Evolutionary conservation across 2,329 filamentous ascomycete genomes (phyloP).

Genomic region (Hypoxylon sp.): DNA sequence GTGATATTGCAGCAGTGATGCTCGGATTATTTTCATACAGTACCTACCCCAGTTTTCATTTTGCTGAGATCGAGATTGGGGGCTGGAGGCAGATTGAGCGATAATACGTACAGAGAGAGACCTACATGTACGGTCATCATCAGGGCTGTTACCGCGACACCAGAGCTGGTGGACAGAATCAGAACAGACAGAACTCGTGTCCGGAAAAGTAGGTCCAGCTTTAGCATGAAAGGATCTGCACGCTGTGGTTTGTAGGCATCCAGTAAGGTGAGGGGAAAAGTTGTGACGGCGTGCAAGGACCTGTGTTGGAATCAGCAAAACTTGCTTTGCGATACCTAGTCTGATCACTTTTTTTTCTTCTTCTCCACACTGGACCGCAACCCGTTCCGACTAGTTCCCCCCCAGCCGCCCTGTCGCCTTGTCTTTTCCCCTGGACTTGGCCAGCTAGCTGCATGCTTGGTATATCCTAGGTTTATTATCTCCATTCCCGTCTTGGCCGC

Average conservation of each 20-base stretch:
- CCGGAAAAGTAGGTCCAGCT: slow-evolving; percentile 31
- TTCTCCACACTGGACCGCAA: slow-evolving; percentile 27
- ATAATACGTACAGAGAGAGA: no score
- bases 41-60: slow-evolving; percentile 2
- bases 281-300: slow-evolving; percentile 27
- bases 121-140: slow-evolving; percentile 21
- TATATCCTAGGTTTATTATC: slow-evolving; percentile 1
- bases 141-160: slow-evolving; percentile 23
- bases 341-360: no score
- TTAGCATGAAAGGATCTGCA: slow-evolving; percentile 34
- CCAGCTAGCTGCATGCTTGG: slow-evolving; percentile 20
- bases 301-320: slow-evolving; percentile 29
- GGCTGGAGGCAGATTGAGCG: no score
- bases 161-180: slow-evolving; percentile 5
- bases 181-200: slow-evolving; percentile 34
- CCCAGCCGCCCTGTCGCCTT: slow-evolving; percentile 13
- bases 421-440: slow-evolving; percentile 12
- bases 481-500: slow-evolving; percentile 18
- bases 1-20: slow-evolving; percentile 15
- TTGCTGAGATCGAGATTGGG: slow-evolving; percentile 30
- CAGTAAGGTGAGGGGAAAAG: slow-evolving; percentile 22
- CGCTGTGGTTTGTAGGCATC: slow-evolving; percentile 30
- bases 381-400: slow-evolving; percentile 5
- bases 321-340: slow-evolving; percentile 29
- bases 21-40: slow-evolving; percentile 22